These are phyloP conservation scores for Alternaria alternata DNA, from an alignment of 2,329 filamentous ascomycete species.

Conservation along the genomic window DNA sequence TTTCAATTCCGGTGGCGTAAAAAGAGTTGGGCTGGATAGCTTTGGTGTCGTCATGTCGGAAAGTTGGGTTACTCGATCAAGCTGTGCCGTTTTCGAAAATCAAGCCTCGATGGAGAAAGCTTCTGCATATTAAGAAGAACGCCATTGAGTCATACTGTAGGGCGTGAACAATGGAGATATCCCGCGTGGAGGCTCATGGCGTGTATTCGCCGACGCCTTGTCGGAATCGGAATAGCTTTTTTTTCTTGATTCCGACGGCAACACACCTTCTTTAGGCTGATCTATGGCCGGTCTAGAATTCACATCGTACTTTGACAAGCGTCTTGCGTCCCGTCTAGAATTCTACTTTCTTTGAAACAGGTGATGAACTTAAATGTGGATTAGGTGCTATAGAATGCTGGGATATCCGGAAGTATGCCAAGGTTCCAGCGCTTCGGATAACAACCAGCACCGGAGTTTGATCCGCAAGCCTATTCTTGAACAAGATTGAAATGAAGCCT, in stretches of 20 bases:
- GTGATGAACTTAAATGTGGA: background rate
- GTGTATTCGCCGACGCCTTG: background rate
- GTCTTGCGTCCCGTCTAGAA: background rate
- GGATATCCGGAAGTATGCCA: background rate
- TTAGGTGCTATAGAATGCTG: background rate
- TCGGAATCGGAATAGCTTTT: background rate
- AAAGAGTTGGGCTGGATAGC: constrained; percentile 22
- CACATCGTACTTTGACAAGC: background rate
- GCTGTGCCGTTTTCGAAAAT: background rate
- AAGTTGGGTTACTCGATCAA: background rate
- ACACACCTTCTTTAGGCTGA: background rate
- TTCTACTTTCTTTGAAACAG: background rate
- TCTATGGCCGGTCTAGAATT: background rate
- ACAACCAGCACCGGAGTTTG: background rate
- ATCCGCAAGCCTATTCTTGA: background rate
- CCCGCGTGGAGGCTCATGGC: background rate
- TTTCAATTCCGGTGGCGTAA: constrained; percentile 16
- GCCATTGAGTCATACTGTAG: constrained; percentile 4
- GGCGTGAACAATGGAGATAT: background rate
- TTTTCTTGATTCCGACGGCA: background rate
- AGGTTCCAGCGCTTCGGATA: background rate
- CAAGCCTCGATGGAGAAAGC: constrained; percentile 15
- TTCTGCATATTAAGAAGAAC: background rate
- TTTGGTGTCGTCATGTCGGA: constrained; percentile 14
- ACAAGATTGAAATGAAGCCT: background rate